Percentiles rank a stretch among this genome's conserved stretches.
phyloP scores from a whole-genome alignment of 192 early-diverging fungal species.

The Podila minutissima region DNA sequence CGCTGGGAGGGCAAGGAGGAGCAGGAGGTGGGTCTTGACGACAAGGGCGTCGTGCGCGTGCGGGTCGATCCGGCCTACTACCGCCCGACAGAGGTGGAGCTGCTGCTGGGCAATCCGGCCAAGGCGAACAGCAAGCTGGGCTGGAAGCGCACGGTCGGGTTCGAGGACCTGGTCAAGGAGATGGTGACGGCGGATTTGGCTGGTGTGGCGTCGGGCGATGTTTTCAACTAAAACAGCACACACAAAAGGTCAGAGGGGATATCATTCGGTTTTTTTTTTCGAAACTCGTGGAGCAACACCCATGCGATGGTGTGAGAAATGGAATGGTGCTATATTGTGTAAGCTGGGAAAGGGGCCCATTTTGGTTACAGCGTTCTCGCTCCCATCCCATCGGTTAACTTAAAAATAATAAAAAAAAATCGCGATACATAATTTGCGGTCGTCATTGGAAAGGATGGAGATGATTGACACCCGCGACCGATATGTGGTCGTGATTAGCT shows the following conservation, averaged over 20 bases:
- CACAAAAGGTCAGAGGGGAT: no score
- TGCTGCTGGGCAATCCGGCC: slow-evolving; percentile 75
- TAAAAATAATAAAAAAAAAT: no score
- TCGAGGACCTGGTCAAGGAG: slow-evolving; percentile 73
- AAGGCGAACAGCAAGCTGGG: slow-evolving; percentile 73
- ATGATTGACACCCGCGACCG: no score
- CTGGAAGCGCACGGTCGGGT: slow-evolving; percentile 76
- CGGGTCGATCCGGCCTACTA: slow-evolving; percentile 80
- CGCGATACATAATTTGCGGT: no score
- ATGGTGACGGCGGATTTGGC: slow-evolving; percentile 73
- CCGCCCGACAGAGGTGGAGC: slow-evolving; percentile 83
- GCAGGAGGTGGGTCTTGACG: slow-evolving; percentile 69
- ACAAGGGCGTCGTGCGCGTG: slow-evolving; percentile 62
- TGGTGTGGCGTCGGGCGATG: slow-evolving; percentile 43
- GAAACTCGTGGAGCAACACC: neutral
- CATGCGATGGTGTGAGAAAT: neutral
- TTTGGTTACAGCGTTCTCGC: no score
- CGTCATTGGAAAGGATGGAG: no score
- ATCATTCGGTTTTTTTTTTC: neutral
- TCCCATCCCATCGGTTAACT: no score
- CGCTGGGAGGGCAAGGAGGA: slow-evolving; percentile 73
- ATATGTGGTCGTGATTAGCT: no score
- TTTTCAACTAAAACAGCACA: slow-evolving; percentile 19
- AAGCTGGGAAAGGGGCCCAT: no score
- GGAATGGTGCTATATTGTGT: no score